These are phyloP conservation scores for Kwoniella mangroviensis DNA, from an alignment of 768 basidiomycete genomes.

Conservation along the genomic window DNA sequence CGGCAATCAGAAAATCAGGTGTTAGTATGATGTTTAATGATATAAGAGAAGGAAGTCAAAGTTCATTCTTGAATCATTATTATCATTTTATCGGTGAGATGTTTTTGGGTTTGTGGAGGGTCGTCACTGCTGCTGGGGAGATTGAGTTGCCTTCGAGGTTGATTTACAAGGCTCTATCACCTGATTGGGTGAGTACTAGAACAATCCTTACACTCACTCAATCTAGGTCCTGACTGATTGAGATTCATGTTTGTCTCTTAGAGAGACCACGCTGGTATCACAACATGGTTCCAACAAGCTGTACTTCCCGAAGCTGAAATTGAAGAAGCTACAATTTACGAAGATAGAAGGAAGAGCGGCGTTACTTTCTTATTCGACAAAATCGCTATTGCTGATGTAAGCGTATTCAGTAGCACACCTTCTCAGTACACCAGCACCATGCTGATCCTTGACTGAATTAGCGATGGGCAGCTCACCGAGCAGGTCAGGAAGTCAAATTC, in stretches of 20 bases:
- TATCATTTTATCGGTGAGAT: constrained; percentile 37
- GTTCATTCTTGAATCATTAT: constrained; percentile 36
- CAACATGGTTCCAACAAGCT: constrained; percentile 37
- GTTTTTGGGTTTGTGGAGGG: constrained; percentile 33
- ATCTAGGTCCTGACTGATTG: not conserved
- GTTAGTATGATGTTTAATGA: constrained; percentile 34
- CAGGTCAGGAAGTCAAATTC: constrained; percentile 13
- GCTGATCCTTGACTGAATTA: not conserved
- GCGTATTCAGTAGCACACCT: not conserved
- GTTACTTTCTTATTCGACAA: constrained; percentile 31
- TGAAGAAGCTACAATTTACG: constrained; percentile 26
- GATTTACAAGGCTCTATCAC: constrained; percentile 23
- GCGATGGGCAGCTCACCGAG: constrained; percentile 30
- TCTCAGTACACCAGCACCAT: too few species aligned
- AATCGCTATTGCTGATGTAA: constrained; percentile 30
- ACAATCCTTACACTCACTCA: not conserved
- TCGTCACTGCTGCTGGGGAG: constrained; percentile 25
- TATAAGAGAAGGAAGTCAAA: constrained; percentile 1
- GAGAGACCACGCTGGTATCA: constrained; percentile 30
- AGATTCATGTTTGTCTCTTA: not conserved
- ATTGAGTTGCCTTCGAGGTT: constrained; percentile 28
- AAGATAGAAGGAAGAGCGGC: constrained; percentile 23
- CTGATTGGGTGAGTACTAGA: constrained; percentile 30
- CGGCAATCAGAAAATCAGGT: constrained; percentile 23
- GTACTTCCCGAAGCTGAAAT: constrained; percentile 32